Conservation (phyloP, 441 rosid genomes). For the Melastoma candidum region DNA sequence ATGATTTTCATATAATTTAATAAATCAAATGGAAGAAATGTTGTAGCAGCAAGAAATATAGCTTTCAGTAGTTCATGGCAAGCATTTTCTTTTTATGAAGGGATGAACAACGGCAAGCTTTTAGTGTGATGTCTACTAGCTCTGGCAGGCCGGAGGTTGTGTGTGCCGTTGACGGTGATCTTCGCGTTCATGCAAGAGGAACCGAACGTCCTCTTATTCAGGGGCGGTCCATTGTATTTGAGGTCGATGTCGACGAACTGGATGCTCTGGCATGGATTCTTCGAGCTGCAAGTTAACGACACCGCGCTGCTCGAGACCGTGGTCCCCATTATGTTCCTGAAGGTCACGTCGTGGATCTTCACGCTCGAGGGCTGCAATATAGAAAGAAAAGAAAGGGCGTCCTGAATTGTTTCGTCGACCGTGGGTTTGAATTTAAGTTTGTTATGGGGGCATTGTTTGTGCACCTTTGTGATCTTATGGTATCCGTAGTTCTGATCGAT, state of each 20-base stretch:
- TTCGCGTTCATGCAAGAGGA: conserved; percentile 2
- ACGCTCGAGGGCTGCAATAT: conserved; percentile 13
- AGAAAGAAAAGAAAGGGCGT: not conserved
- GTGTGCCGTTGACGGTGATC: conserved; percentile 7
- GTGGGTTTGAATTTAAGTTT: not conserved
- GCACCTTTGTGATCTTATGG: not conserved
- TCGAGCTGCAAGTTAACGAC: conserved; percentile 9
- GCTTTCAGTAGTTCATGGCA: no score
- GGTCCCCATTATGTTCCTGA: conserved; percentile 19
- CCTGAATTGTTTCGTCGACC: not conserved
- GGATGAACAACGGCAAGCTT: no score
- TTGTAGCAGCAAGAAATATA: no score
- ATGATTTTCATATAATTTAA: no score
- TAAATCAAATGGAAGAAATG: no score
- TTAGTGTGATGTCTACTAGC: not conserved
- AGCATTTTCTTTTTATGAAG: no score
- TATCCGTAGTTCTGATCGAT: conserved; percentile 14
- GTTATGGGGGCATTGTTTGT: no score
- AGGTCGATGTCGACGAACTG: conserved; percentile 8
- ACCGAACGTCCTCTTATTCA: not conserved
- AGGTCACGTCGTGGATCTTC: conserved; percentile 8
- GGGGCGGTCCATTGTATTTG: not conserved
- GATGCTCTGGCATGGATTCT: conserved; percentile 8
- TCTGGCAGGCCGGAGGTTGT: conserved; percentile 7
- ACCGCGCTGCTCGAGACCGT: conserved; percentile 11